Evolutionary conservation across 2,329 filamentous ascomycete genomes (phyloP).

Genomic region (Capronia americana): DNA sequence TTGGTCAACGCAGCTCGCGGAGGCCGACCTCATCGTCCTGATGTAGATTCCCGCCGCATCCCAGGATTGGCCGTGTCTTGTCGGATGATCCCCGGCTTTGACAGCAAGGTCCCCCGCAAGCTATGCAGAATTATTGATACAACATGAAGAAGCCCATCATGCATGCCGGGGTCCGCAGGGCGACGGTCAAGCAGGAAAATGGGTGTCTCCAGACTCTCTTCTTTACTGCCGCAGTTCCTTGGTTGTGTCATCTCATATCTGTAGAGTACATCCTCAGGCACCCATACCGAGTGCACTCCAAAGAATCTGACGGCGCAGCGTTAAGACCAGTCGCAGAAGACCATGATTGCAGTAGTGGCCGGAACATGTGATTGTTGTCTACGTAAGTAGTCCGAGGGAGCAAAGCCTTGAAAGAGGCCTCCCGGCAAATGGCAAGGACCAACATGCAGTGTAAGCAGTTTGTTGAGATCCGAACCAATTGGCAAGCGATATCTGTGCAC

Average conservation of each 20-base stretch:
- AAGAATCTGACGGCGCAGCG: slow-evolving; percentile 1
- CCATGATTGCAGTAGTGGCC: slow-evolving; percentile 12
- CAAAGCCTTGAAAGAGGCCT: background rate
- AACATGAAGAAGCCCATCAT: slow-evolving; percentile 2
- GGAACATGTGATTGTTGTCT: slow-evolving; percentile 10
- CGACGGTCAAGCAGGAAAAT: background rate
- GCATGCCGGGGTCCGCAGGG: slow-evolving; percentile 19
- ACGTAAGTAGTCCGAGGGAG: slow-evolving; percentile 12
- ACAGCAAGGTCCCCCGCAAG: background rate
- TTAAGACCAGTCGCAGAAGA: slow-evolving; percentile 1
- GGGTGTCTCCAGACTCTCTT: slow-evolving; percentile 1
- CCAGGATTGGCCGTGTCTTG: background rate
- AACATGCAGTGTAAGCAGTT: slow-evolving; percentile 11
- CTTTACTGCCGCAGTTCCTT: background rate
- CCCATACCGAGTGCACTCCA: slow-evolving; percentile 7
- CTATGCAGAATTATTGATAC: background rate
- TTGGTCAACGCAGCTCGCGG: background rate
- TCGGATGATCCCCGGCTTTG: background rate
- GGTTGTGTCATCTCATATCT: background rate
- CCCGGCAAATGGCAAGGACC: background rate
- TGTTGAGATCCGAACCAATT: slow-evolving; percentile 8
- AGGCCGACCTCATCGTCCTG: background rate
- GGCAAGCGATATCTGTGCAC: background rate
- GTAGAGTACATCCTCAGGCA: slow-evolving; percentile 4
- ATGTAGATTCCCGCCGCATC: background rate